These are phyloP conservation scores for Anthoceros angustus DNA, from an alignment of 225 moss, liverwort and hornwort species.

Conservation along the genomic window DNA sequence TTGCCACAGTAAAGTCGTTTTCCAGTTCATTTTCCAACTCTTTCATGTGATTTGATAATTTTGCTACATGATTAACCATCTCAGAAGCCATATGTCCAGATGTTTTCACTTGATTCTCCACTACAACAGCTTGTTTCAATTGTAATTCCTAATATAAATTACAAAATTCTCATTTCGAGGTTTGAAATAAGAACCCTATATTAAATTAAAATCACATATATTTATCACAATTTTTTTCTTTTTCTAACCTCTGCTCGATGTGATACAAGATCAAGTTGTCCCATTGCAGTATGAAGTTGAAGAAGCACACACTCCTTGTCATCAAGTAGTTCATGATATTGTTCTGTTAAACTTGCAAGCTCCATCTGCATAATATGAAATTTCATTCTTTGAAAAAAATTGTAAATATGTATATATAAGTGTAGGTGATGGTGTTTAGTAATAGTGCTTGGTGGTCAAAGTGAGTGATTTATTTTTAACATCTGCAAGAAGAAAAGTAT, in stretches of 20 bases:
- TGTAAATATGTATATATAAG: too few species aligned
- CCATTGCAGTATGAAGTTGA: neutral
- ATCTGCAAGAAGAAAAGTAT: neutral
- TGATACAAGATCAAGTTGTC: neutral
- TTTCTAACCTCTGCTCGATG: neutral
- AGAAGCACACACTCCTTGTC: neutral
- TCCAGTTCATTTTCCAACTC: neutral
- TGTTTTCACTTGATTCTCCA: neutral
- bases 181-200: neutral
- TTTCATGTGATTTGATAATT: neutral
- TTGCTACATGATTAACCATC: neutral
- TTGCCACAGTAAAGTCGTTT: too few species aligned
- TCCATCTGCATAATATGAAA: neutral
- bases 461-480: neutral
- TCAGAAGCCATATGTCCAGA: neutral
- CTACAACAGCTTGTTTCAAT: neutral
- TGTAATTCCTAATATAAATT: neutral
- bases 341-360: neutral
- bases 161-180: neutral
- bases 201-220: neutral
- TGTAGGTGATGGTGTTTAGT: too few species aligned
- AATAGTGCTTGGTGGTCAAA: too few species aligned
- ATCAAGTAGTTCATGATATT: neutral
- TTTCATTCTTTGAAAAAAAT: slow-evolving; percentile 2
- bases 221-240: neutral